Evolutionary conservation across 1,284 basidiomycete genomes (phyloP), one percentile per base, ranked within the genome.

Genomic region (Trichosporon faecale): DNA sequence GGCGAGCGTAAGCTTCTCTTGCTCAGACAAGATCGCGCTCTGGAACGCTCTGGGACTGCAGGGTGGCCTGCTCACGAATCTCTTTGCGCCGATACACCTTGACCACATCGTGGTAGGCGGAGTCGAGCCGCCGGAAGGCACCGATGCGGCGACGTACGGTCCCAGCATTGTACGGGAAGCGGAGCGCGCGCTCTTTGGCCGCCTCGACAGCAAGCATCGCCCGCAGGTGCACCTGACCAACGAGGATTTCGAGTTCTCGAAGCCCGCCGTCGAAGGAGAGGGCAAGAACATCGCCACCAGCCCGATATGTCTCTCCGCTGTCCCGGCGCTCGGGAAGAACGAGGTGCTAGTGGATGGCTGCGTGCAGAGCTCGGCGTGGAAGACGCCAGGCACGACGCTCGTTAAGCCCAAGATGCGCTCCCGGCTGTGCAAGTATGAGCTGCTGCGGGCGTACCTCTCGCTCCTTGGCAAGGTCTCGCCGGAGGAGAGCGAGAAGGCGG

Each of bases 21-120:
- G 94, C 82, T 93, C 91, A 74, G 94, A 97, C 82, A 97, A 97
- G 83, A 90, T 97, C 57, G 92, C 92, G 0, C 82, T 86, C 1
- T 97, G 93, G 92, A 88, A 85, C 72, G 88, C 90, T 0, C 82
- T 93, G 1, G 94, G 94, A 0, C 85, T 95, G n/a, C 93, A 95
- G 78, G 94, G 94, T 2, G 90, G 90, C 0, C 82, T 95, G 60
- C 86, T 88, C 1, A 87, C 89, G 0, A 79, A 77, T 1, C 79
- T 91, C 27, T 80, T 93, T 18, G 73, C 80, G 1, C 91, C 91
- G 0, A 68, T 95, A 2, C 92, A 91, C 76, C 81, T 95, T 14
- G 81, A 84, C 65, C 79, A 80, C 25, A 82, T 96, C 35, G 83
- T 94, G 52, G 85, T 97, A 1, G 92, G 92, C 0, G 91, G 90